A percentile compares a stretch with the other conserved stretches of the same genome.
Evolutionary conservation across 2,329 filamentous ascomycete genomes (phyloP).

Genomic region (Sporothrix phasma): DNA sequence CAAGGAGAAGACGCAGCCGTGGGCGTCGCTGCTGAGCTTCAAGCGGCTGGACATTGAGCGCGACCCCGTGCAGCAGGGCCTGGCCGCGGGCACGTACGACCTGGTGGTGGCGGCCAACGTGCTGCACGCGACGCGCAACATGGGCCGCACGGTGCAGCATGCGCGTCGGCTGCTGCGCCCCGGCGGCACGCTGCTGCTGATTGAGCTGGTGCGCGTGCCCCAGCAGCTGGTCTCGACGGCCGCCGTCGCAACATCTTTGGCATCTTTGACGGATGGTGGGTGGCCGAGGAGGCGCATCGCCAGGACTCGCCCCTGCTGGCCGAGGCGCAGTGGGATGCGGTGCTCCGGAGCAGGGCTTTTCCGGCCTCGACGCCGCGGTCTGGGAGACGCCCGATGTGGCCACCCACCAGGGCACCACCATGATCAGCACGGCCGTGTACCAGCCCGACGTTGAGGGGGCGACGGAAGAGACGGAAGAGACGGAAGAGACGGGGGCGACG

Average conservation of each 20-base stretch:
- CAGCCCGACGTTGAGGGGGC: neutral
- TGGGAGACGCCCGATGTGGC: conserved; percentile 19
- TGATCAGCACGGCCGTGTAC: conserved; percentile 17
- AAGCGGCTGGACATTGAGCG: conserved; percentile 25
- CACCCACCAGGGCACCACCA: conserved; percentile 18
- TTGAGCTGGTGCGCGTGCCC: conserved; percentile 18
- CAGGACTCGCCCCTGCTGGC: conserved; percentile 18
- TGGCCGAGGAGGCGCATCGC: conserved; percentile 16
- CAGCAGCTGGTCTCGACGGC: conserved; percentile 15
- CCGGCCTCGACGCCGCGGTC: conserved; percentile 16
- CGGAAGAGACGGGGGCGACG: neutral
- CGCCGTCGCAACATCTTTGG: conserved; percentile 18
- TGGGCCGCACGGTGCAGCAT: conserved; percentile 21
- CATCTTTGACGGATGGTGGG: conserved; percentile 20
- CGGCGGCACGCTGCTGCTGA: conserved; percentile 17
- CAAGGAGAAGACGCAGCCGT: conserved; percentile 23
- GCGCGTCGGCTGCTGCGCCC: conserved; percentile 23
- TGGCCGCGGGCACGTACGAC: conserved; percentile 24
- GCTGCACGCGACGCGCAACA: conserved; percentile 24
- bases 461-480: neutral
- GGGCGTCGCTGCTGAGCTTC: conserved; percentile 13
- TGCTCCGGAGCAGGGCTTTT: conserved; percentile 17
- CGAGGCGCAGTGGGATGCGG: conserved; percentile 17
- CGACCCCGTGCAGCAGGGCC: conserved; percentile 27
- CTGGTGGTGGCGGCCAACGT: conserved; percentile 28